Evolutionary conservation across 345 rosid species (phyloP).

Genomic region (Rhizophora mangle): DNA sequence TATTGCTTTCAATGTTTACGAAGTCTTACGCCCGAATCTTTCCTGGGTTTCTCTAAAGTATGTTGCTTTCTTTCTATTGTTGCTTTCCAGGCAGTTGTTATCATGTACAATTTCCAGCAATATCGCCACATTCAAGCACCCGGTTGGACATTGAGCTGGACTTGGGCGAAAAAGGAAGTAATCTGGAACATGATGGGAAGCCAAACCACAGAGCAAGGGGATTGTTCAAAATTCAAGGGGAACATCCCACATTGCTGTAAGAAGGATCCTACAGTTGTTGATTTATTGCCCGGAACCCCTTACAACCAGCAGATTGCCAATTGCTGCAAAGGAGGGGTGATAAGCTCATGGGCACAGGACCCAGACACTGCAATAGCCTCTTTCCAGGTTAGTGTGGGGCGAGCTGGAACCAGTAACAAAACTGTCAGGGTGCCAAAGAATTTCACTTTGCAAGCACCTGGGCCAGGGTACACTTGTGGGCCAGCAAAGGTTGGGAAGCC

Average conservation of each 20-base stretch:
- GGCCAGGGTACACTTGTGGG: constrained; percentile 8
- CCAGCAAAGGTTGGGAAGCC: constrained; percentile 8
- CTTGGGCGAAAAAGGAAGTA: constrained; percentile 2
- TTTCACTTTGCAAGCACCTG: constrained; percentile 11
- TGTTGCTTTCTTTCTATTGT: neutral
- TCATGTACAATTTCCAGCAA: constrained; percentile 7
- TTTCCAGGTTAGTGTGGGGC: constrained; percentile 7
- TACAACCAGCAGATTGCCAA: constrained; percentile 10
- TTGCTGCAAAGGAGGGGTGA: constrained; percentile 10
- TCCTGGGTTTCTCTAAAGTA: neutral
- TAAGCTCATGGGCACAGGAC: neutral
- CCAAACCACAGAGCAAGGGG: constrained; percentile 8
- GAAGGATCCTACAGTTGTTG: constrained; percentile 6
- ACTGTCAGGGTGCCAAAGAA: constrained; percentile 15
- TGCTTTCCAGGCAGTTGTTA: constrained; percentile 5
- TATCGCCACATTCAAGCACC: constrained; percentile 6
- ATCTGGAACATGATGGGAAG: constrained; percentile 6
- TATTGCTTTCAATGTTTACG: neutral
- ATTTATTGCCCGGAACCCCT: constrained; percentile 10
- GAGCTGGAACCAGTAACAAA: constrained; percentile 4
- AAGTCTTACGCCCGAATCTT: neutral
- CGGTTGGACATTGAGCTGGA: constrained; percentile 8
- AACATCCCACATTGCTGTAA: constrained; percentile 5
- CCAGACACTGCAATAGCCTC: neutral
- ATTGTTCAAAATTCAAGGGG: constrained; percentile 7